Conservation (phyloP, 2,329 filamentous ascomycete species). For the Cordyceps pruinosa region DNA sequence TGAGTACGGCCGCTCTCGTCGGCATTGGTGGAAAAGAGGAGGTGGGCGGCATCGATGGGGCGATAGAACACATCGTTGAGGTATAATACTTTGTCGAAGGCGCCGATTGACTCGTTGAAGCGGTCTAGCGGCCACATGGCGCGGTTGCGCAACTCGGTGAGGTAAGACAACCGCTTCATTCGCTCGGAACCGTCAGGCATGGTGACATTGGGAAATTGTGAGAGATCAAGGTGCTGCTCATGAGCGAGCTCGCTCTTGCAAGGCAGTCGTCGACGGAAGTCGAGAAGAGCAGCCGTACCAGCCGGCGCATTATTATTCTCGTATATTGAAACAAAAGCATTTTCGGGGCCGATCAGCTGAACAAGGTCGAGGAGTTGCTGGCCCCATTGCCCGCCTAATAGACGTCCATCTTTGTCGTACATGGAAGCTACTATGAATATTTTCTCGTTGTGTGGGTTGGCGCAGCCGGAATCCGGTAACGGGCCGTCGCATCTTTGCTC, state of each 20-base stretch:
- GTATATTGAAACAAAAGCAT: constrained; percentile 67
- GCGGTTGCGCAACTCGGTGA: constrained; percentile 66
- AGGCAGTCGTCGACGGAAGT: constrained; percentile 41
- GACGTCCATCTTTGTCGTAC: constrained; percentile 53
- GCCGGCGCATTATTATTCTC: constrained; percentile 59
- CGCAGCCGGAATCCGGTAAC: constrained; percentile 26
- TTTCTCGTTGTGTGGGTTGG: constrained; percentile 47
- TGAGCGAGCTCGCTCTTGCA: constrained; percentile 47
- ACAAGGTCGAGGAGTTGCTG: constrained; percentile 53
- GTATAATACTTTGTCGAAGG: constrained; percentile 53
- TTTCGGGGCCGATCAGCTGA: constrained; percentile 57
- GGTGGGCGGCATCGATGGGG: constrained; percentile 44
- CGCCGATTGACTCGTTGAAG: constrained; percentile 28
- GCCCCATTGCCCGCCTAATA: constrained; percentile 60
- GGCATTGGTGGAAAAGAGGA: constrained; percentile 56
- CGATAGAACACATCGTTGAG: constrained; percentile 59
- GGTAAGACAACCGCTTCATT: constrained; percentile 67
- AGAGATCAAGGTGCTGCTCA: constrained; percentile 51
- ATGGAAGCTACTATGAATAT: constrained; percentile 69
- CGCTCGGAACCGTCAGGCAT: constrained; percentile 55
- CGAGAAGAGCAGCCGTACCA: constrained; percentile 46
- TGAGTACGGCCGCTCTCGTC: constrained; percentile 43
- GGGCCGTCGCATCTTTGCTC: constrained; percentile 24
- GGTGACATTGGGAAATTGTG: constrained; percentile 50
- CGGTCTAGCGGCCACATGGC: constrained; percentile 57